Conservation (phyloP, 2,329 filamentous ascomycete genomes). For the Clarireedia paspali region DNA sequence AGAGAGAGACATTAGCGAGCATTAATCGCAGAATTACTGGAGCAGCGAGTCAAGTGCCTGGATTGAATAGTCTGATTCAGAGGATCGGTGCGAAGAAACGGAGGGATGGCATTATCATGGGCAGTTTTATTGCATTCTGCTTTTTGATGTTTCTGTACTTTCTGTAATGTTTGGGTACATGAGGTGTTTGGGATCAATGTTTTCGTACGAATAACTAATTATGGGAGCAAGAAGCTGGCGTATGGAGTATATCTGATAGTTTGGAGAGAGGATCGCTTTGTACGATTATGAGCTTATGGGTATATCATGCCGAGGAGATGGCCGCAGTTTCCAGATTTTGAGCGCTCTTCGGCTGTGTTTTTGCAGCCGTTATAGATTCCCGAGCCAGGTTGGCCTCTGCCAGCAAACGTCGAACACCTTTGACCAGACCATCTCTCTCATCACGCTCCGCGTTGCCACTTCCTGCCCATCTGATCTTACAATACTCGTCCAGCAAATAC, state of each 20-base stretch:
- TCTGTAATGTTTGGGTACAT: constrained; percentile 38
- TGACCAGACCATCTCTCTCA: constrained; percentile 61
- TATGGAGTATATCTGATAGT: constrained; percentile 1
- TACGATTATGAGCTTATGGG: constrained; percentile 27
- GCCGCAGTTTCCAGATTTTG: constrained; percentile 4
- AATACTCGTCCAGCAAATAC: constrained; percentile 81
- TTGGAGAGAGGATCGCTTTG: constrained; percentile 14
- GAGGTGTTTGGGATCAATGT: background rate
- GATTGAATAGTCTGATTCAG: constrained; percentile 83
- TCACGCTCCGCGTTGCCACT: constrained; percentile 60
- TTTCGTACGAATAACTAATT: constrained; percentile 2
- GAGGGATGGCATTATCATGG: constrained; percentile 90
- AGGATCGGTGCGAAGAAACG: constrained; percentile 93
- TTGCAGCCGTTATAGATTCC: background rate
- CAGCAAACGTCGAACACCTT: constrained; percentile 54
- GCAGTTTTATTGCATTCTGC: constrained; percentile 83
- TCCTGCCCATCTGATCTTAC: constrained; percentile 89
- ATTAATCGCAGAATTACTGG: constrained; percentile 87
- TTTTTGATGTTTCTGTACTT: constrained; percentile 81
- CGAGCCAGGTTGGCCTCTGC: constrained; percentile 36
- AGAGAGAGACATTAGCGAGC: constrained; percentile 79
- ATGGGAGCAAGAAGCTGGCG: constrained; percentile 8
- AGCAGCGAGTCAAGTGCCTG: constrained; percentile 85
- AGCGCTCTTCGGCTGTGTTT: background rate
- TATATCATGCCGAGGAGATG: constrained; percentile 17